phyloP scores from a whole-genome alignment of 257 asterid genomes.

The Primulina tabacum region DNA sequence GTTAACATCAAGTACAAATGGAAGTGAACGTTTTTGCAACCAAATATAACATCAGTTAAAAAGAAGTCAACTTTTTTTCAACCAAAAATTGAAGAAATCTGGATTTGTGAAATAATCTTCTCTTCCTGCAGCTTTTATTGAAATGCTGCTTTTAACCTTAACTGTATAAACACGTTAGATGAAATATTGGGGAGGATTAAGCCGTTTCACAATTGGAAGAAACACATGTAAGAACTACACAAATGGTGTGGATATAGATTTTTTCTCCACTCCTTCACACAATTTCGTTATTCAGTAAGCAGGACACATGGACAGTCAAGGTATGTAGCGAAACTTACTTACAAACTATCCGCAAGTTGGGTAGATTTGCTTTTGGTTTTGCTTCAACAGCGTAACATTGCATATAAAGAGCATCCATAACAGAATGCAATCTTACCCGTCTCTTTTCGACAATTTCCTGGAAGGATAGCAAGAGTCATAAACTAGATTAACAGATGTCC shows the following conservation, averaged over 20 bases:
- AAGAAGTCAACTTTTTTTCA: background rate
- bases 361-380: constrained; percentile 48
- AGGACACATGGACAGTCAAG: constrained; percentile 17
- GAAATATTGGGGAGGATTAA: background rate
- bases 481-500: constrained; percentile 17
- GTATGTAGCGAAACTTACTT: constrained; percentile 46
- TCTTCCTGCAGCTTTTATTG: background rate
- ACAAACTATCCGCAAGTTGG: constrained; percentile 49
- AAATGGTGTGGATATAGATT: background rate
- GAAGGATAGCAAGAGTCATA: constrained; percentile 23
- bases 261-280: background rate
- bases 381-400: constrained; percentile 37
- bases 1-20: background rate
- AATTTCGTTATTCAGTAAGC: background rate
- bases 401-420: constrained; percentile 53
- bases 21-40: background rate
- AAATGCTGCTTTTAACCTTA: background rate
- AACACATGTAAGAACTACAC: background rate
- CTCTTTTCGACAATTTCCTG: constrained; percentile 68
- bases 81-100: background rate
- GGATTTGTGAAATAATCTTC: background rate
- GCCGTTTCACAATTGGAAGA: background rate
- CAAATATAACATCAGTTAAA: background rate
- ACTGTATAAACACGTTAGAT: background rate
- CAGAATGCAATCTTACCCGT: constrained; percentile 47